Base-by-base conservation (phyloP, 106 monocot genomes). In the Acanthochlamys bracteata region DNA sequence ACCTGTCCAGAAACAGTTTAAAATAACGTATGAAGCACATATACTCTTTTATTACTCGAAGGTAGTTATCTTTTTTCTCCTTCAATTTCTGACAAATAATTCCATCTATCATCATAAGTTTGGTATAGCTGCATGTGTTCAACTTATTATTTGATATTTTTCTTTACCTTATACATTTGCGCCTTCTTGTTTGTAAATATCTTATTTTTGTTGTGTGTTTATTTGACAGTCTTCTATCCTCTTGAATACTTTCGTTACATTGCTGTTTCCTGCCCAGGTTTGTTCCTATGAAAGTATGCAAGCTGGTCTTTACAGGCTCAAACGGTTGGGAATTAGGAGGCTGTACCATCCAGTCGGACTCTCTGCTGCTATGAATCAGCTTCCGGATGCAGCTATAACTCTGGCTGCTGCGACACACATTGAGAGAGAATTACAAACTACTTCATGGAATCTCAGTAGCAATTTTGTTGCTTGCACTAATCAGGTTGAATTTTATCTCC, bases 261-360 rank as follows among this genome's bases (percentile, higher is more conserved):
- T 68, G 24, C 21, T n/a, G 25, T 57, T 52, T 11, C 42, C 14
- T 68, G 20, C 62, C 55, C 66, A 93, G 93, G 96, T 88, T 24
- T 91, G 91, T 67, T 88, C 71, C 41, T 92, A 88, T 71, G 96
- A 98, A 69, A 92, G 96, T 62, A 92, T 98, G 96, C 96, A 81
- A 81, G 83, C 88, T 75, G 96, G 96, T 10, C 74, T 88, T 64
- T 79, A 85, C 65, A 84, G 83, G 66, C 83, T 98, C 41, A 92
- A 91, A 69, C 80, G 67, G 42, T 78, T 98, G 59, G 96, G 96
- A 66, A 98, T 98, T 46, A 79, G 74, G 51, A 78, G 72, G 71
- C 91, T 98, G 58, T 88, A 85, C 13, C 80, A 77, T 26, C 84
- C 91, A 55, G 71, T 81, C 57, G 85, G 91, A 39, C 92, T 98